These are phyloP conservation scores for Ophiostoma fasciatum DNA, from an alignment of 2,329 filamentous ascomycete species.

Conservation along the genomic window DNA sequence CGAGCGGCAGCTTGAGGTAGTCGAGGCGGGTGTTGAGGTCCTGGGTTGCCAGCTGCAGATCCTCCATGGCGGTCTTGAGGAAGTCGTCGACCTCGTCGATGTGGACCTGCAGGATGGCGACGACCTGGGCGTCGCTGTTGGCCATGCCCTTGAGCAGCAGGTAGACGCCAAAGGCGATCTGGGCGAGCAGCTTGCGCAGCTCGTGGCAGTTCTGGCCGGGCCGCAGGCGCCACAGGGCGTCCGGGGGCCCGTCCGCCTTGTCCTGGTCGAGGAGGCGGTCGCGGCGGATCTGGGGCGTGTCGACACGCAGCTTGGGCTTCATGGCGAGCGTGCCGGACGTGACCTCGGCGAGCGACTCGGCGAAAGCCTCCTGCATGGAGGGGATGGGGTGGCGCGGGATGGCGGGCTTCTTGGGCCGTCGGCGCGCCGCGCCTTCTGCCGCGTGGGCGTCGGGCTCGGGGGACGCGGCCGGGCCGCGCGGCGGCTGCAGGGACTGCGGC, in stretches of 20 bases:
- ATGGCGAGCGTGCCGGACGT: slow-evolving; percentile 29
- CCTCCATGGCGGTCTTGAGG: slow-evolving; percentile 70
- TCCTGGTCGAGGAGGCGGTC: slow-evolving; percentile 53
- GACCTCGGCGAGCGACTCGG: slow-evolving; percentile 65
- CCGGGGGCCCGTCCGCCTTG: slow-evolving; percentile 56
- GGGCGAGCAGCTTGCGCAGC: slow-evolving; percentile 75
- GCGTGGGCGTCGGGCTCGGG: slow-evolving; percentile 5
- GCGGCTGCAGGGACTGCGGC: not conserved
- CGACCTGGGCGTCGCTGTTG: slow-evolving; percentile 76
- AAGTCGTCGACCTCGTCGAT: slow-evolving; percentile 92
- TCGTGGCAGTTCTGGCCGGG: slow-evolving; percentile 70
- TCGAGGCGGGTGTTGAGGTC: slow-evolving; percentile 72
- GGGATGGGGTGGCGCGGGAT: slow-evolving; percentile 51
- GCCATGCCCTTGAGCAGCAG: slow-evolving; percentile 72
- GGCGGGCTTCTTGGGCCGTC: slow-evolving; percentile 7
- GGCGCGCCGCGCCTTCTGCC: not conserved
- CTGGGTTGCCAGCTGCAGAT: slow-evolving; percentile 60
- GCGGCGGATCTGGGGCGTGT: slow-evolving; percentile 46
- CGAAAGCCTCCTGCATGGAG: slow-evolving; percentile 67
- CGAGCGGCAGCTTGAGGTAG: slow-evolving; percentile 67
- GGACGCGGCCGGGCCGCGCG: slow-evolving; percentile 4
- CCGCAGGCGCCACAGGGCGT: slow-evolving; percentile 60
- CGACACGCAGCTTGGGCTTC: slow-evolving; percentile 37
- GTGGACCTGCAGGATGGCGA: slow-evolving; percentile 77
- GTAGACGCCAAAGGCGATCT: slow-evolving; percentile 89